Evolutionary conservation across 2,329 filamentous ascomycete species (phyloP).

Genomic region (Sporothrix brunneoviolacea): DNA sequence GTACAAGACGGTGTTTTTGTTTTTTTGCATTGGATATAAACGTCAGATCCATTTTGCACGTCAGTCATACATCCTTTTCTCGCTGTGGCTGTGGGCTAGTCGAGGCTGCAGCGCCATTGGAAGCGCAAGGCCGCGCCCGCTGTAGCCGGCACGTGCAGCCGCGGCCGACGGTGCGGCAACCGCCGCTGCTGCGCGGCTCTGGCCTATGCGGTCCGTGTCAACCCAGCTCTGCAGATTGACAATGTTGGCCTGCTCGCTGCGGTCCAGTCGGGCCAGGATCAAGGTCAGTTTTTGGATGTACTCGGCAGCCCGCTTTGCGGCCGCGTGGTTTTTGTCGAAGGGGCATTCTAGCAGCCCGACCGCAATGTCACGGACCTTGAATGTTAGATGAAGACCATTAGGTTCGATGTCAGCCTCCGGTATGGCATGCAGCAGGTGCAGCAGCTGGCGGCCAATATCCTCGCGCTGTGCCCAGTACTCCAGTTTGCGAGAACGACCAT

Average conservation of each 20-base stretch:
- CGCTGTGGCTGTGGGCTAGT: too few species aligned
- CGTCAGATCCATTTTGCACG: too few species aligned
- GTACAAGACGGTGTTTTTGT: too few species aligned
- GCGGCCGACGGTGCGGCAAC: too few species aligned
- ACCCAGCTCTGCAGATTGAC: conserved; percentile 27
- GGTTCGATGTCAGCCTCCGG: conserved; percentile 27
- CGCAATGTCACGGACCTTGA: conserved; percentile 31
- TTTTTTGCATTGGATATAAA: too few species aligned
- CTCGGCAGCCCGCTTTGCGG: conserved; percentile 3
- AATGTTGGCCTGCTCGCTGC: conserved; percentile 28
- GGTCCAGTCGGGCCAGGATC: conserved; percentile 25
- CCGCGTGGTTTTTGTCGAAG: too few species aligned
- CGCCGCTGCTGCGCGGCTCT: too few species aligned
- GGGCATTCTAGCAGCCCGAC: conserved; percentile 17
- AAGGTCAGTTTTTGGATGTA: conserved; percentile 26
- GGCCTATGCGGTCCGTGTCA: too few species aligned
- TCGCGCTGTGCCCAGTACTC: conserved; percentile 30
- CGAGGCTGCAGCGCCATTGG: too few species aligned
- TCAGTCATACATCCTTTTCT: too few species aligned
- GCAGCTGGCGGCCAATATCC: conserved; percentile 30
- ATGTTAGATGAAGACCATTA: conserved; percentile 30
- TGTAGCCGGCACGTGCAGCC: too few species aligned
- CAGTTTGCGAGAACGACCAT: conserved; percentile 1
- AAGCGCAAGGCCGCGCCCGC: too few species aligned
- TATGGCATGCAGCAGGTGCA: conserved; percentile 30